Evolutionary conservation across 306 rosid species (phyloP), one percentile per base, ranked within the genome.

Genomic region (Canavalia ensiformis): DNA sequence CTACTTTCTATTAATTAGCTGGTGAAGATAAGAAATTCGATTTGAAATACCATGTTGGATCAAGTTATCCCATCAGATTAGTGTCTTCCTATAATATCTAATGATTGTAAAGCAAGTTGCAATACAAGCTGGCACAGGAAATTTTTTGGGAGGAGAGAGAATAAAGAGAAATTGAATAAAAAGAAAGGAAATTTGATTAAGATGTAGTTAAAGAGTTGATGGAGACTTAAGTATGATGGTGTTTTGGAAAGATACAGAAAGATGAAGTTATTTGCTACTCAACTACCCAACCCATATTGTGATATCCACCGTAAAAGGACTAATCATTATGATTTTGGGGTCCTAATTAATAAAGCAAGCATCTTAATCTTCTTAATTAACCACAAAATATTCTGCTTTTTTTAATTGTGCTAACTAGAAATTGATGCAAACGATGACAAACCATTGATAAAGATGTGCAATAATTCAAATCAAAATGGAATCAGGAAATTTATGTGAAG

Each of bases 271-370:
- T 81, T 81, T 92, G 97, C 90, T 87, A 82, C 93, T 90, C 85
- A 89, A 87, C 95, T 82, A 88, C 93, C 93, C 92, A 84, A 90
- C 95, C 93, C 87, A 75, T 63, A 67, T 88, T 83, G 84, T 72
- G 84, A 86, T 67, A 76, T 83, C 82, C 75, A 85, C 83, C 12
- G 79, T 72, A 78, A 88, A 90, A 90, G 87, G 85, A 79, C 72
- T n/a, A 4, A 50, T 80, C 60, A 81, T 89, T 70, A 51, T 89
- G 89, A 66, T 71, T 82, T 83, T 83, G 88, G 83, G 89, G 83
- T 67, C 84, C 86, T 76, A 65, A 65, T 18, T 37, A 37, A 2
- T 70, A 25, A 67, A 86, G 79, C 74, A 75, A 87, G 97, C 83
- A 87, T 85, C 90, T 88, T 87, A 87, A 83, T 75, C 77, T 77